These are phyloP conservation scores for Herpotrichia juniperi DNA, from an alignment of 2,329 filamentous ascomycete genomes.

Conservation along the genomic window DNA sequence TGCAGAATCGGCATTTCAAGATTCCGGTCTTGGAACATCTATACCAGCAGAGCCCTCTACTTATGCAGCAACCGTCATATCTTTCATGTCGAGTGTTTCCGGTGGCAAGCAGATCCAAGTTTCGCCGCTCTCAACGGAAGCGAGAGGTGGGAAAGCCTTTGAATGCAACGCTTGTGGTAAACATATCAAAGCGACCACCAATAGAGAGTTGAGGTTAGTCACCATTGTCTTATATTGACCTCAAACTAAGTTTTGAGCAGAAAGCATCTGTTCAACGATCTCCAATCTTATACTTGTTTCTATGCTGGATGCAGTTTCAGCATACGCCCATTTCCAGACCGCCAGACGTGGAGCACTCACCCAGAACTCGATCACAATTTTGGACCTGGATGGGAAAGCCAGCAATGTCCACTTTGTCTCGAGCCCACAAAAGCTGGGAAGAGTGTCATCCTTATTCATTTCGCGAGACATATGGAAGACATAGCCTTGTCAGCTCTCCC, in stretches of 20 bases:
- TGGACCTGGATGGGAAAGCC: slow-evolving; percentile 19
- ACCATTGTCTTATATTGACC: neutral
- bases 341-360: slow-evolving; percentile 22
- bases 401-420: slow-evolving; percentile 24
- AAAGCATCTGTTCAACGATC: slow-evolving; percentile 28
- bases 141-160: slow-evolving; percentile 21
- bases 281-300: slow-evolving; percentile 29
- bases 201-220: slow-evolving; percentile 27
- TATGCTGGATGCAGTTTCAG: slow-evolving; percentile 18
- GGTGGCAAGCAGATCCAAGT: slow-evolving; percentile 17
- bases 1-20: slow-evolving; percentile 22
- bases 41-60: slow-evolving; percentile 9
- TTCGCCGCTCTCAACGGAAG: slow-evolving; percentile 24
- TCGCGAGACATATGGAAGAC: slow-evolving; percentile 31
- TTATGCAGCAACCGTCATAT: slow-evolving; percentile 25
- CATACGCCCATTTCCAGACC: slow-evolving; percentile 14
- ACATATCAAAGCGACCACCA: slow-evolving; percentile 15
- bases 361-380: slow-evolving; percentile 21
- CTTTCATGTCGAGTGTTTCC: slow-evolving; percentile 20
- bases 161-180: slow-evolving; percentile 26
- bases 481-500: slow-evolving; percentile 25
- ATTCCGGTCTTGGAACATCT: slow-evolving; percentile 28
- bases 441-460: slow-evolving; percentile 19
- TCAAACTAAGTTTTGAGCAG: slow-evolving; percentile 8
- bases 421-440: slow-evolving; percentile 18